Conservation (phyloP, 2,329 filamentous ascomycete species). For the Fusarium begoniae region DNA sequence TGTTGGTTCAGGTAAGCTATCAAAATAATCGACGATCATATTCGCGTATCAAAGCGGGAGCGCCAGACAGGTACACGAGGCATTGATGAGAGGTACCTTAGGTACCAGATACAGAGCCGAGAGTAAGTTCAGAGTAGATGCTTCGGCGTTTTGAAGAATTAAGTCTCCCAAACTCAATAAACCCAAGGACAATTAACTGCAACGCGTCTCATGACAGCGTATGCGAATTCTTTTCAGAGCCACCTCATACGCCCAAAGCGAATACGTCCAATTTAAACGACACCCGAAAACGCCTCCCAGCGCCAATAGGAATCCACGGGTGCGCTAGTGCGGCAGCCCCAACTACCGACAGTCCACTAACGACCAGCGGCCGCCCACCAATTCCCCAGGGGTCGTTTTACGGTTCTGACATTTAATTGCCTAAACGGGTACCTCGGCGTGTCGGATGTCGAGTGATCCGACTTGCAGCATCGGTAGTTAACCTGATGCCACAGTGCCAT, state of each 20-base stretch:
- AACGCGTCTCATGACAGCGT: background rate
- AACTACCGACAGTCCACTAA: constrained; percentile 21
- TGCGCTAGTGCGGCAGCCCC: background rate
- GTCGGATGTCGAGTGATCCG: constrained; percentile 16
- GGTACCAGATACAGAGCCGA: too few relatives aligned
- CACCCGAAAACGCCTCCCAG: background rate
- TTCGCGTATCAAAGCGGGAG: background rate
- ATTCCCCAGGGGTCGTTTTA: constrained; percentile 1
- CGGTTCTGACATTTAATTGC: constrained; percentile 10
- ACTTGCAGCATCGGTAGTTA: background rate
- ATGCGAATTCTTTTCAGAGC: background rate
- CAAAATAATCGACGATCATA: background rate
- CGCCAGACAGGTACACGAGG: background rate
- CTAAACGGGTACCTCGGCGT: background rate
- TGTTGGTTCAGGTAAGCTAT: background rate
- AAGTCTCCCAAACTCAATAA: background rate
- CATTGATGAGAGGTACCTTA: background rate
- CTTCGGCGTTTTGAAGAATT: background rate
- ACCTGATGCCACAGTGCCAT: background rate
- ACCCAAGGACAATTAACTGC: background rate
- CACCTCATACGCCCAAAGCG: background rate
- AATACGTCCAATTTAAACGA: constrained; percentile 3
- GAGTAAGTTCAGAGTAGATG: background rate
- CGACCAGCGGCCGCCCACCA: background rate
- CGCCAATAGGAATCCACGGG: background rate